Conservation (phyloP, 257 asterid genomes). For the Cordia subcordata region DNA sequence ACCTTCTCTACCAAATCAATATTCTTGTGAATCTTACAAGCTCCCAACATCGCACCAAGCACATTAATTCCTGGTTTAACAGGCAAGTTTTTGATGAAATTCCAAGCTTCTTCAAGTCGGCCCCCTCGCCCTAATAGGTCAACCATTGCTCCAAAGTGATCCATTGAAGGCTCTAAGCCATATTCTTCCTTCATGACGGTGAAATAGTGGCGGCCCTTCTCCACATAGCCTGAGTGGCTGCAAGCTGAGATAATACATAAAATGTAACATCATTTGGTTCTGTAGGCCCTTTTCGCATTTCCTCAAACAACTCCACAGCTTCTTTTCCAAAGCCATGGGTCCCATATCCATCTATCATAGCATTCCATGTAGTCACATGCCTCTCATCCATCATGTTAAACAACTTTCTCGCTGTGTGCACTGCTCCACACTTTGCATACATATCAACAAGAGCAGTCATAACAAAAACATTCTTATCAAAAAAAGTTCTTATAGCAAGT, state of each 20-base stretch:
- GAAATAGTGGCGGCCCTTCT: constrained; percentile 54
- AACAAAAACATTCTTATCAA: constrained; percentile 53
- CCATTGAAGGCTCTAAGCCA: constrained; percentile 68
- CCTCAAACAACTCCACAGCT: constrained; percentile 60
- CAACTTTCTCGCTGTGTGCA: constrained; percentile 59
- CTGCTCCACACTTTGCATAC: constrained; percentile 92
- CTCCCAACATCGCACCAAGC: constrained; percentile 94
- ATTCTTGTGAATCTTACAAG: constrained; percentile 93
- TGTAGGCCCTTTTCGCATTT: constrained; percentile 46
- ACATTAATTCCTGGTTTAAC: constrained; percentile 74
- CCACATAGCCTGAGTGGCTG: constrained; percentile 87
- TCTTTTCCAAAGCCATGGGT: constrained; percentile 83
- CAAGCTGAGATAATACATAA: constrained; percentile 86
- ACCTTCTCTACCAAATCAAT: constrained; percentile 72
- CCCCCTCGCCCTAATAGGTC: constrained; percentile 96
- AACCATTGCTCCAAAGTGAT: constrained; percentile 88
- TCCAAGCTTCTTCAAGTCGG: constrained; percentile 75
- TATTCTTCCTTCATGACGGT: constrained; percentile 61
- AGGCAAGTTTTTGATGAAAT: constrained; percentile 63
- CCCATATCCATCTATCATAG: constrained; percentile 99
- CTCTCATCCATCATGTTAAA: constrained; percentile 59
- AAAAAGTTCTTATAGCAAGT: constrained; percentile 45
- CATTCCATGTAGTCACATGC: constrained; percentile 90
- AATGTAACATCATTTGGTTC: constrained; percentile 70
- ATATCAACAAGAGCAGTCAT: constrained; percentile 87